Base-by-base conservation (phyloP, 1,139 yeast genomes). In the Diutina pseudorugosa region DNA sequence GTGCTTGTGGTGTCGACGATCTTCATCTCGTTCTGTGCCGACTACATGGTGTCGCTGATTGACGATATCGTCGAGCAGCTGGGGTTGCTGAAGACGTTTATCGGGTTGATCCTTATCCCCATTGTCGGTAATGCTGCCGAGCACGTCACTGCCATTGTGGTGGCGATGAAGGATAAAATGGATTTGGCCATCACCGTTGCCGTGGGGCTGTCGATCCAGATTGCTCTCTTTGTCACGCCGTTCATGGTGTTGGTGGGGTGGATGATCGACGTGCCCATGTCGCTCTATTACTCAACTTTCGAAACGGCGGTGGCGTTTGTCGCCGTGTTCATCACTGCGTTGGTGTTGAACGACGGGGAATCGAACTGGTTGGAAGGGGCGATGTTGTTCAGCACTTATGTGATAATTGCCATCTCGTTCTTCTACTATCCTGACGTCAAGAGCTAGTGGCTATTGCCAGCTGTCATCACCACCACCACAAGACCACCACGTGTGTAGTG, bases 121-220 rank as follows among this genome's bases (percentile, higher is more conserved):
- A 91, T 94, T 57, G 98, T 93, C 33, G 98, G 98, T 55, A 93
- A 93, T 62, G 98, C 98, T 1, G 98, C 98, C 14, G 98, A 93
- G 69, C 98, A 93, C 66, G 98, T 88, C 51, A 93, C 98, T 18
- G 96, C 98, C 2, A 85, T 93, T 51, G 79, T 89, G 57, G 98
- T 93, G 51, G 98, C 98, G 30, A 81, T 84, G 79, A 90, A 90
- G 69, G 89, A 93, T 69, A 93, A 94, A 70, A 93, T 94, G 97
- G 98, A 93, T 66, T 77, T 93, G 58, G 97, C 98, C 11, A 80
- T 94, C 60, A 96, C 97, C 54, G 98, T 93, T 51, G 98, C 98
- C 9, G 83, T 93, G 57, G 98, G 98, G n/a, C 86, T 95, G 4
- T 89, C 97, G 3, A 79, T 93, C 67, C 98, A 93, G 69, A 90